Conservation (phyloP, 208 protist genomes). For the Kentomonas sorsogonicus region DNA sequence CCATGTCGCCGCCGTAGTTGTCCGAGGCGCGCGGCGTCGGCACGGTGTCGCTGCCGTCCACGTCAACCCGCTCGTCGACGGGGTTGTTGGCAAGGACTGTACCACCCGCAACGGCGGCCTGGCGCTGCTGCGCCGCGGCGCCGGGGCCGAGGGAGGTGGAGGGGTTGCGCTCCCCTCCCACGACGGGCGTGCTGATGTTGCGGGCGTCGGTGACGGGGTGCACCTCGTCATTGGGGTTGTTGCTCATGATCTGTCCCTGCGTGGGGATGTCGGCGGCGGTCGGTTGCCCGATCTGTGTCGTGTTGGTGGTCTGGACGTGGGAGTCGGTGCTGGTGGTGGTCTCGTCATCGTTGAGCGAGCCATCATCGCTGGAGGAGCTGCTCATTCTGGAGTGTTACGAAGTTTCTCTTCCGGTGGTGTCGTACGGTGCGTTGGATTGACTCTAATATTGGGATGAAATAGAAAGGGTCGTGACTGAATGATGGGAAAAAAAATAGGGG, state of each 20-base stretch:
- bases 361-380: slow-evolving; percentile 14
- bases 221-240: slow-evolving; percentile 54
- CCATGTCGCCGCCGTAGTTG: slow-evolving; percentile 26
- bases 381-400: neutral
- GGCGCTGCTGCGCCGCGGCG: neutral
- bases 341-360: slow-evolving; percentile 8
- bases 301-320: neutral
- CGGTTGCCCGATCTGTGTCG: slow-evolving; percentile 1
- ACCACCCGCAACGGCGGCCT: slow-evolving; percentile 15
- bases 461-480: neutral
- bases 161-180: neutral
- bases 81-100: slow-evolving; percentile 76
- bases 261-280: slow-evolving; percentile 1
- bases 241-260: slow-evolving; percentile 16
- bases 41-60: slow-evolving; percentile 48
- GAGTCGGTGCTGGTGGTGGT: slow-evolving; percentile 1
- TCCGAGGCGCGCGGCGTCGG: slow-evolving; percentile 35
- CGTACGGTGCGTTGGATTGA: neutral
- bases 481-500: neutral
- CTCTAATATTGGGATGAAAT: neutral
- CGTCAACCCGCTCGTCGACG: slow-evolving; percentile 80
- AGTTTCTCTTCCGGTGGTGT: neutral
- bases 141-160: neutral
- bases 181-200: slow-evolving; percentile 29
- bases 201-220: slow-evolving; percentile 31